A percentile compares a stretch with the other conserved stretches of the same genome.
Conservation (phyloP, 306 rosid genomes). For the Medicago ruthenica region DNA sequence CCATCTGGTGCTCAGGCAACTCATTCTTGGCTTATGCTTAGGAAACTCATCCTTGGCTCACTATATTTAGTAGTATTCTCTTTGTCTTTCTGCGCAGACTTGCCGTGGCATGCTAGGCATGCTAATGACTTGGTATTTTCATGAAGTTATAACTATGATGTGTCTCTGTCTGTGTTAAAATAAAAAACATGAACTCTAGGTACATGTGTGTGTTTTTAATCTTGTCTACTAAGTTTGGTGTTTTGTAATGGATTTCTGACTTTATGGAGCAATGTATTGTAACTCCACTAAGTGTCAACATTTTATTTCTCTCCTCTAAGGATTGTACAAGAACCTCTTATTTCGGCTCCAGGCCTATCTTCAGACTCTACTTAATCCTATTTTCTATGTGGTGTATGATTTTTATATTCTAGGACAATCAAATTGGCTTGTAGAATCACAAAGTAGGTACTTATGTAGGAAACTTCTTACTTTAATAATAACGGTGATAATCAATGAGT, state of each 20-base stretch:
- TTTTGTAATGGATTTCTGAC: conserved; percentile 43
- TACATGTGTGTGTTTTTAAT: conserved; percentile 35
- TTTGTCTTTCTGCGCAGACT: conserved; percentile 42
- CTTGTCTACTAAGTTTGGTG: conserved; percentile 25
- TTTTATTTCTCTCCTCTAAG: background rate
- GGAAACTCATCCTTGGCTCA: conserved; percentile 92
- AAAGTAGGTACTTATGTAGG: no score
- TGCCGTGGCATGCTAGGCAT: conserved; percentile 24
- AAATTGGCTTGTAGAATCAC: no score
- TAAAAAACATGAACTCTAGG: conserved; percentile 44
- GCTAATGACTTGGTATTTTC: conserved; percentile 31
- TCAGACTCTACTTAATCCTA: no score
- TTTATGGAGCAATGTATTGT: conserved; percentile 46
- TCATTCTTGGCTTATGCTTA: conserved; percentile 55
- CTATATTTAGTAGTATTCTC: conserved; percentile 21
- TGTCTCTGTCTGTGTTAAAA: conserved; percentile 43
- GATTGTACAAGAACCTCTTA: no score
- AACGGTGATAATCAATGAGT: no score
- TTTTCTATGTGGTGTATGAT: no score
- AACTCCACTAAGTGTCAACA: background rate
- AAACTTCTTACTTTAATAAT: no score
- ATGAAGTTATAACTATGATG: conserved; percentile 38
- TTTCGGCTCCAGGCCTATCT: no score
- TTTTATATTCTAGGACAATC: no score
- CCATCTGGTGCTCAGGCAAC: conserved; percentile 65